Evolutionary conservation across 1,284 basidiomycete genomes (phyloP).

Genomic region (Pseudozyma thailandica): DNA sequence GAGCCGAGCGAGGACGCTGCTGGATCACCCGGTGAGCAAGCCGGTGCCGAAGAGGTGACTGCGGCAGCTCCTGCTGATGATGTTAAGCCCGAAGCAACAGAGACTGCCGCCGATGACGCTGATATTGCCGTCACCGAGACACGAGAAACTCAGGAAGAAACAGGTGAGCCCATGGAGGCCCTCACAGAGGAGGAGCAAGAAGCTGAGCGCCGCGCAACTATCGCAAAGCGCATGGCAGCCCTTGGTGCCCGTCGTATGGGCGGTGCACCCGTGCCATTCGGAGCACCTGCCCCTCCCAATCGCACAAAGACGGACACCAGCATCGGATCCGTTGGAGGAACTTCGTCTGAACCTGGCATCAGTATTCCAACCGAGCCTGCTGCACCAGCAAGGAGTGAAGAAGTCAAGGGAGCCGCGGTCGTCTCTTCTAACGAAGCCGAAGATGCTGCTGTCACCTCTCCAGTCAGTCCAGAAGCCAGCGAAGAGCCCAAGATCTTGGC

Average conservation of each 20-base stretch:
- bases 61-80: slow-evolving; percentile 1
- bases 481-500: slow-evolving; percentile 52
- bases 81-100: slow-evolving; percentile 1
- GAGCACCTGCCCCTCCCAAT: slow-evolving; percentile 30
- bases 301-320: slow-evolving; percentile 25
- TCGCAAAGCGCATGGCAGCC: slow-evolving; percentile 64
- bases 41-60: background rate
- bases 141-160: slow-evolving; percentile 8
- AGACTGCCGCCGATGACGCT: slow-evolving; percentile 7
- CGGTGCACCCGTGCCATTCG: slow-evolving; percentile 35
- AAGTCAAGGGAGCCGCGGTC: slow-evolving; percentile 6
- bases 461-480: slow-evolving; percentile 8
- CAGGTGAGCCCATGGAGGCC: slow-evolving; percentile 29
- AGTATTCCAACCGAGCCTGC: slow-evolving; percentile 15
- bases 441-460: slow-evolving; percentile 5
- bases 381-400: background rate
- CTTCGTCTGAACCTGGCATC: slow-evolving; percentile 45
- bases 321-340: slow-evolving; percentile 28
- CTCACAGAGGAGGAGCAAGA: slow-evolving; percentile 56
- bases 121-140: background rate
- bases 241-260: slow-evolving; percentile 64
- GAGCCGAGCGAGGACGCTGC: slow-evolving; percentile 7
- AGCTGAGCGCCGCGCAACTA: slow-evolving; percentile 52
- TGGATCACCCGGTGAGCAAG: slow-evolving; percentile 4
- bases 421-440: slow-evolving; percentile 2